Base-by-base conservation (phyloP, 768 basidiomycete genomes). In the Russula sp. region DNA sequence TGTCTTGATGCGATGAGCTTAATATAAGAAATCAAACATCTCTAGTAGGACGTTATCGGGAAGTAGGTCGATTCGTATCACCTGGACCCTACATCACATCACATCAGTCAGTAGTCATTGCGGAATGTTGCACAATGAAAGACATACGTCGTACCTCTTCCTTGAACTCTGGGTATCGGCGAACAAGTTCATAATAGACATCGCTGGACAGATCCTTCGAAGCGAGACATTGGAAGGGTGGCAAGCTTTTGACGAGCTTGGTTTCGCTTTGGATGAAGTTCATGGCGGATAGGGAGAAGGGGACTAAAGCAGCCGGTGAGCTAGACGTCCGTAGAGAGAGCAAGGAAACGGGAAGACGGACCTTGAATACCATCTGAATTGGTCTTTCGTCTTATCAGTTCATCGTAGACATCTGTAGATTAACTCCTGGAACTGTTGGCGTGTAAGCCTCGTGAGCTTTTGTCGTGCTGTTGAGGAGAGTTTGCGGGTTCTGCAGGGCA, bases 251-350 rank as follows among this genome's bases (percentile, higher is more conserved):
- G 96, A 46, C 96, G 84, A 1, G 96, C 96, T 77, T 97, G 96
- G 73, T 98, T 98, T 55, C 97, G 87, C 76, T 98, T 99, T 10
- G 96, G 95, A 76, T 98, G 97, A 73, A 98, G 98, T 67, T 98
- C 96, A 61, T 90, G 86, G 61, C 92, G 85, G 3, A 94, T 85
- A 28, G 94, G 92, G 24, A 99, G 83, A 94, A 98, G 46, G 94
- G 89, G 36, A 88, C 92, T 92, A 46, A 68, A 20, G 46, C 24
- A 58, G 38, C 32, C 38, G 14, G 36, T 59, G 28, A 44, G 44
- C 28, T 28, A 22, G 6, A 40, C 16, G 38, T 16, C 16, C 1
- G 38, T 7, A n/a, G 34, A 42, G 2, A 14, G 26, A 7, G 28
- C 13, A 53, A 24, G 26, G 54, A 26, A 14, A 26, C 22, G 32